Conservation (phyloP, 139 green algal genomes). For the Diplosphaera chodatii region DNA sequence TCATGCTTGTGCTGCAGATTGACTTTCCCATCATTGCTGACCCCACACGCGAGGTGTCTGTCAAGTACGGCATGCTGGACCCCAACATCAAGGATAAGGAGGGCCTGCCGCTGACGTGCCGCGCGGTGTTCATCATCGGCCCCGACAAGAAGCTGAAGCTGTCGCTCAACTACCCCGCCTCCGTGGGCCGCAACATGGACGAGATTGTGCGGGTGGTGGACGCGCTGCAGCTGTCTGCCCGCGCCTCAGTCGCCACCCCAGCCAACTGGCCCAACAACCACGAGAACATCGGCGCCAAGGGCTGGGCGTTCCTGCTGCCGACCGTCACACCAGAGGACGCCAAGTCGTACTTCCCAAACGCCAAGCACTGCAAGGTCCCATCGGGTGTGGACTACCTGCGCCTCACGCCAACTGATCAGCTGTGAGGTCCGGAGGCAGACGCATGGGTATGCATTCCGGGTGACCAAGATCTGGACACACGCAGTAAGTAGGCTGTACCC, state of each 20-base stretch:
- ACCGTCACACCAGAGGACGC: constrained; percentile 34
- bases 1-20: not conserved
- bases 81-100: constrained; percentile 35
- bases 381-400: constrained; percentile 33
- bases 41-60: constrained; percentile 20
- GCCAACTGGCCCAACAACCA: constrained; percentile 51
- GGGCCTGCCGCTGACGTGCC: constrained; percentile 40
- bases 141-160: constrained; percentile 62
- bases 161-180: constrained; percentile 46
- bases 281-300: constrained; percentile 33
- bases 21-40: constrained; percentile 48
- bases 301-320: constrained; percentile 43
- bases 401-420: constrained; percentile 8
- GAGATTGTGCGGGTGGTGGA: constrained; percentile 41
- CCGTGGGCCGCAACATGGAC: constrained; percentile 45
- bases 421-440: not conserved
- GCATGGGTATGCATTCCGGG: no score
- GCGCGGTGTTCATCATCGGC: constrained; percentile 53
- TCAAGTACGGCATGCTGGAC: constrained; percentile 50
- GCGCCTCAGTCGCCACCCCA: constrained; percentile 32
- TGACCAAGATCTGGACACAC: no score
- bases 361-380: constrained; percentile 27
- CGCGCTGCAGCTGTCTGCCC: constrained; percentile 37
- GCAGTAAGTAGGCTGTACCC: no score
- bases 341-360: constrained; percentile 27